Conservation (phyloP, 2,329 filamentous ascomycete genomes). For the Fusarium circinatum region DNA sequence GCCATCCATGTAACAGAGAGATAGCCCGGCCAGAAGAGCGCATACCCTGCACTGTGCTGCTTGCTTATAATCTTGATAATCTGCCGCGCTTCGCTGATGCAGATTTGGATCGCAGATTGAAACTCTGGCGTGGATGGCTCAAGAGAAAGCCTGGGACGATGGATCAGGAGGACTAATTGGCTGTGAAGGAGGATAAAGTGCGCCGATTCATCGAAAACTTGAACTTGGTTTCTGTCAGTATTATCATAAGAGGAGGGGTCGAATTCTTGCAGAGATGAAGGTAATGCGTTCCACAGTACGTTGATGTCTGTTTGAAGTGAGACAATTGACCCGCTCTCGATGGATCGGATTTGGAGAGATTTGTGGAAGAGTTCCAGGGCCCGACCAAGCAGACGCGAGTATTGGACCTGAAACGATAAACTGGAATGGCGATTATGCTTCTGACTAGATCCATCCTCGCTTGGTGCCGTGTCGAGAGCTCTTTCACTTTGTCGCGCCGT, state of each 20-base stretch:
- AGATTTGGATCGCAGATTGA: not conserved
- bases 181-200: not conserved
- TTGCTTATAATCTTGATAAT: not conserved
- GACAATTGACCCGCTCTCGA: not conserved
- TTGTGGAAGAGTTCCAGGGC: not conserved
- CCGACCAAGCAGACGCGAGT: not conserved
- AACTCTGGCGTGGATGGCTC: not conserved
- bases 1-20: not conserved
- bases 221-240: not conserved
- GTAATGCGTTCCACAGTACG: not conserved
- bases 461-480: not conserved
- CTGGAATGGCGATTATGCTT: not conserved
- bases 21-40: not conserved
- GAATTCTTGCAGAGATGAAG: not conserved
- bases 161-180: not conserved
- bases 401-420: not conserved
- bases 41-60: not conserved
- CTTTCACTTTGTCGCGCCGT: not conserved
- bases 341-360: not conserved
- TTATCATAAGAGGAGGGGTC: too few relatives aligned
- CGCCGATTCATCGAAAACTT: not conserved
- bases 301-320: not conserved
- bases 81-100: not conserved
- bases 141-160: not conserved
- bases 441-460: not conserved